Evolutionary conservation across 805 yeast genomes (phyloP), one percentile per base, ranked within the genome.

Genomic region (Myxozyma kluyveri): DNA sequence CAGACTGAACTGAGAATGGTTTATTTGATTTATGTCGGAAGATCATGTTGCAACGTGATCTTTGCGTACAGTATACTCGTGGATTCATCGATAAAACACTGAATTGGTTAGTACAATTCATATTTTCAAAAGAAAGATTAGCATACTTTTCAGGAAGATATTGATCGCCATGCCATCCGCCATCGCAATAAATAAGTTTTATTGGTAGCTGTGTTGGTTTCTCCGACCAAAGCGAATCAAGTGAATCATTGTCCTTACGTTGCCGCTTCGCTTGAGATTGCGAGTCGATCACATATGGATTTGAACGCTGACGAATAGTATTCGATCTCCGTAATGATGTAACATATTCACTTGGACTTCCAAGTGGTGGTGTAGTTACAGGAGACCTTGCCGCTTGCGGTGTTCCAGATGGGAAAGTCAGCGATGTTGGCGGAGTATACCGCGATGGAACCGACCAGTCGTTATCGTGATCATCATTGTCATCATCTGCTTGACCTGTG

Each of bases 91-190:
- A 31, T n/a, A 54, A 32, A 10, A 40, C 50, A 37, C 52, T 50
- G 23, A 26, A 37, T 32, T 23, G 45, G 10, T n/a, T 35, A 45
- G 22, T 18, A 7, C 14, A 36, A 12, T 7, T 36, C 39, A 36
- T n/a, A 36, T n/a, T n/a, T n/a, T n/a, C 14, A 27, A 12, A 24
- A 31, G 9, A 7, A 26, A 18, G 21, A 33, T 14, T 6, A 14
- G 26, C 60, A 22, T 39, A 54, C 54, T 59, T 57, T 29, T 42
- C 42, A 21, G 59, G 56, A 4, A 39, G 36, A 33, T 51, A 54
- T 29, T 44, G 52, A 27, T 54, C 61, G 10, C 54, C 52, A 32
- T 54, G 54, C 61, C 57, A 50, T 9, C 61, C 58, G 6, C 61
- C 53, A 33, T 55, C 59, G 33, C 62, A 55, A 23, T 48, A 51